These are phyloP conservation scores for Primulina huaijiensis DNA, from an alignment of 257 asterid species.

Conservation along the genomic window DNA sequence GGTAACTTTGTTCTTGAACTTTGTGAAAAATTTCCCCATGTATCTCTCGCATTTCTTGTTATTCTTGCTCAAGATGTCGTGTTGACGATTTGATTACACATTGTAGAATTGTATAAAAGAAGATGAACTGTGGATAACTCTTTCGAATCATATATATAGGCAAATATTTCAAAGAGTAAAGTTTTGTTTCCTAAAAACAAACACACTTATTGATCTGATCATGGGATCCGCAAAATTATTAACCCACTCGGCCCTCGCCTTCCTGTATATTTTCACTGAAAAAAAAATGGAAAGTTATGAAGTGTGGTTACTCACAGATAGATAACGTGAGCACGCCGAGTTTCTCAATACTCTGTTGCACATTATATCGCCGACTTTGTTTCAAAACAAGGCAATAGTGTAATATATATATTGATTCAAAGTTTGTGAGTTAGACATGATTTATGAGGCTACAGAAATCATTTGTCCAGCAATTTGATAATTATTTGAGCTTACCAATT, in stretches of 20 bases:
- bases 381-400: not conserved
- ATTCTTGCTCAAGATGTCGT: no score
- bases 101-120: no score
- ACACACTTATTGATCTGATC: not conserved
- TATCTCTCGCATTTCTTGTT: not conserved
- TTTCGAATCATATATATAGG: not conserved
- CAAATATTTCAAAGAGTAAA: not conserved
- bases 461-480: not conserved
- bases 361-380: not conserved
- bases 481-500: no score
- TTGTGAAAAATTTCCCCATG: conserved; percentile 9
- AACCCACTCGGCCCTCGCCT: no score
- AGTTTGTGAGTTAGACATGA: not conserved
- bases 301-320: no score
- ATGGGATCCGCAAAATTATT: no score
- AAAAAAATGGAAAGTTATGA: no score
- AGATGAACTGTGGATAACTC: no score
- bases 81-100: no score
- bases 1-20: not conserved
- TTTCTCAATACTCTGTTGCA: not conserved
- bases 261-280: not conserved
- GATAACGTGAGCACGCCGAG: no score
- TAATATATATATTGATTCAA: no score
- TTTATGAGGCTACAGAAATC: not conserved
- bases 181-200: not conserved